Evolutionary conservation across 116 monocot species (phyloP), one percentile per base, ranked within the genome.

Genomic region (Trichopus zeylanicus): DNA sequence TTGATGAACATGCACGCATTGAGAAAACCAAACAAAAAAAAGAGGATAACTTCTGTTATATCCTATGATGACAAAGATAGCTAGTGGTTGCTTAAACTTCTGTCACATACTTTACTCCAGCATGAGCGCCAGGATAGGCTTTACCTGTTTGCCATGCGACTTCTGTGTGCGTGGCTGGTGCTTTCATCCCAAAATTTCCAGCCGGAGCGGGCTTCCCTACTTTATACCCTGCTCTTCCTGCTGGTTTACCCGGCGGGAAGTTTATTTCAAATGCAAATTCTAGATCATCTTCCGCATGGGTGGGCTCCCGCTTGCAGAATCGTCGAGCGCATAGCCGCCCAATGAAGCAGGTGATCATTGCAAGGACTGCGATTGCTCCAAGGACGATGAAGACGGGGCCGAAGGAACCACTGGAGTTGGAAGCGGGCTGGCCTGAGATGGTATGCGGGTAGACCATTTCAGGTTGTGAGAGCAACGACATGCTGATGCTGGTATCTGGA

Each of bases 361-460:
- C 71, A 21, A 91, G 63, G 7, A 91, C 57, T 1, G 70, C 57
- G 51, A 91, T 86, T 38, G 82, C 55, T 0, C 79, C 69, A 13
- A 82, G 73, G 19, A 79, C 86, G 7, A 62, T 56, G 46, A 86
- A 91, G 39, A 82, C 80, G 3, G 82, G 91, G 6, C 86, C 76
- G 24, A 77, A 82, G 0, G 85, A 82, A 32, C 82, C 90, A 31
- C 69, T 73, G 34, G 81, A 60, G 48, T 64, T 37, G 18, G 69
- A 37, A 7, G 68, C 21, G 2, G 71, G 15, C 0, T 29, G 35
- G 6, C 68, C 2, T 9, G 51, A 26, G 26, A 51, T 42, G 16
- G 80, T 56, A 19, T 55, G 65, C n/a, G 74, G 68, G 29, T 76
- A 73, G 1, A 52, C 30, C 16, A 65, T 64, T 3, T 42, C 38